phyloP scores from a whole-genome alignment of 495 filamentous ascomycete species.

The Penicillium waksmanii region DNA sequence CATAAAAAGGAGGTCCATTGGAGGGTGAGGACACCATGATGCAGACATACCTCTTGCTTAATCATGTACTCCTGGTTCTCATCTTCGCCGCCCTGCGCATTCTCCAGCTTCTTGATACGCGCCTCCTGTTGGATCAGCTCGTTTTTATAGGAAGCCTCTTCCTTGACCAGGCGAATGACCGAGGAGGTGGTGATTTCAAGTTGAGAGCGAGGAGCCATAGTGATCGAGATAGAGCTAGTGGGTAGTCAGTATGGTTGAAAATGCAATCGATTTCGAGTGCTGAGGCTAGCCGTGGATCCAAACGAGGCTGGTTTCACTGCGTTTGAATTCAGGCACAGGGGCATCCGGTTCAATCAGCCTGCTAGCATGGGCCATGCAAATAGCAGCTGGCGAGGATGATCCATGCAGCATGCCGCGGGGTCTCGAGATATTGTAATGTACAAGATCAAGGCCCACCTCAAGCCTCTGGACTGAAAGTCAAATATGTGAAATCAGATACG shows the following conservation, averaged over 20 bases:
- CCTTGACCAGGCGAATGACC: constrained; percentile 83
- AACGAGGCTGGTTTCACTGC: too few relatives aligned
- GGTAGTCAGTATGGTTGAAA: neutral
- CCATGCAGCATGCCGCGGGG: constrained; percentile 4
- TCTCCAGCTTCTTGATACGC: constrained; percentile 67
- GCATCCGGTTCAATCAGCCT: neutral
- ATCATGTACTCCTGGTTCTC: constrained; percentile 71
- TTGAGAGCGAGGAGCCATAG: constrained; percentile 73
- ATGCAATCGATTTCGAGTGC: too few relatives aligned
- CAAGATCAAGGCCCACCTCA: neutral
- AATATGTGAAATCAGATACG: neutral
- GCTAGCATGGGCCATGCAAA: neutral
- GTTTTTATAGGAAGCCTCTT: constrained; percentile 85
- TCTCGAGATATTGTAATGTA: neutral
- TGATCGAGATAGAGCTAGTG: constrained; percentile 10
- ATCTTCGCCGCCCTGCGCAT: constrained; percentile 53
- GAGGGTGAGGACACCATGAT: neutral
- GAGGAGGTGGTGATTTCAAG: constrained; percentile 74
- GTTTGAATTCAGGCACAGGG: too few relatives aligned
- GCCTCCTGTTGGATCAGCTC: constrained; percentile 74
- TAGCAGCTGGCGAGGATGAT: neutral
- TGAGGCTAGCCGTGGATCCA: too few relatives aligned
- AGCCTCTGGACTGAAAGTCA: neutral
- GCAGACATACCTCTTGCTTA: constrained; percentile 74
- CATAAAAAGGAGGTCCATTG: too few relatives aligned